Evolutionary conservation across 2,329 filamentous ascomycete species (phyloP).

Genomic region (Colletotrichum filicis): DNA sequence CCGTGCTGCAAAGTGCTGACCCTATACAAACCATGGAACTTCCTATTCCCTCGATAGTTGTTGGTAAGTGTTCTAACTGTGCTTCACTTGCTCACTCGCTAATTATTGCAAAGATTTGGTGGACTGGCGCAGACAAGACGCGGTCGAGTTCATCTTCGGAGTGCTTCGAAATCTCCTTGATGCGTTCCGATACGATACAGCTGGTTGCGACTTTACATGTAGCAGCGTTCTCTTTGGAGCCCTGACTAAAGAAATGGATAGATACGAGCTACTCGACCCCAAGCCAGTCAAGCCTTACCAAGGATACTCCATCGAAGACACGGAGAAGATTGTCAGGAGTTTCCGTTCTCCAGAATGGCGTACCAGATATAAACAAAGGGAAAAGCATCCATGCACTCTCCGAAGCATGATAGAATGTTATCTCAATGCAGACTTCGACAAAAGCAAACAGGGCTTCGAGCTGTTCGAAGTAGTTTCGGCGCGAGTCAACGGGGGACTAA

Average conservation of each 20-base stretch:
- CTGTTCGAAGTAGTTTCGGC: background rate
- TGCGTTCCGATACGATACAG: background rate
- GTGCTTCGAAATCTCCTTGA: background rate
- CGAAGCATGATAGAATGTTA: background rate
- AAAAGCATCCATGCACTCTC: background rate
- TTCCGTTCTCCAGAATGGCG: background rate
- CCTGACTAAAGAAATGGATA: background rate
- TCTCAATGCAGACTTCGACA: background rate
- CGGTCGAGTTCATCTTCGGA: background rate
- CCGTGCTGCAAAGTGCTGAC: too few species aligned
- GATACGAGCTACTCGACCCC: background rate
- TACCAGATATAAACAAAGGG: too few species aligned
- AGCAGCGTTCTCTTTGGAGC: background rate
- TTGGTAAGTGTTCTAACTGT: background rate
- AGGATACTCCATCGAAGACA: accelerated
- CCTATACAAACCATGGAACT: too few species aligned
- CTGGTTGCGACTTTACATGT: accelerated
- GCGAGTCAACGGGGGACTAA: background rate
- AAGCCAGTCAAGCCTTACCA: background rate
- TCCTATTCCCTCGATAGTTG: background rate
- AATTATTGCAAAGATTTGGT: background rate
- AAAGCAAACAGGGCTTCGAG: background rate
- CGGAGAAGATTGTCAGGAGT: background rate
- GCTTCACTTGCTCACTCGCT: background rate
- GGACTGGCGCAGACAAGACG: background rate